These are phyloP conservation scores for Lyophyllum atratum DNA, from an alignment of 768 basidiomycete genomes.

Conservation along the genomic window DNA sequence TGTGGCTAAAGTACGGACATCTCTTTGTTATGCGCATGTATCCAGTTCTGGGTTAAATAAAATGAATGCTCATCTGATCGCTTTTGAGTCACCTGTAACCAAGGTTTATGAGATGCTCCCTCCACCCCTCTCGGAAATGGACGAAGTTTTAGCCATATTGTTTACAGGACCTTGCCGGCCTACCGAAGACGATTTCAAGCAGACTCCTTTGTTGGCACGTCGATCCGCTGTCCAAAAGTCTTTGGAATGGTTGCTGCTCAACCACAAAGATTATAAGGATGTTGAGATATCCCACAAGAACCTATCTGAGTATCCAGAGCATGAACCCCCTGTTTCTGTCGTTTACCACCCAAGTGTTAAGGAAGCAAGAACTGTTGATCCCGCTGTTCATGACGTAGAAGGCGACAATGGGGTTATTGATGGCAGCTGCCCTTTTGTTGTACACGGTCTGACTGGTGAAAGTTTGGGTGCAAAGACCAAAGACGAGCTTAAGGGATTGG, in stretches of 20 bases:
- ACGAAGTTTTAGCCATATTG: constrained; percentile 31
- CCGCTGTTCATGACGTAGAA: not conserved
- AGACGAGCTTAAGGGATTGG: constrained; percentile 19
- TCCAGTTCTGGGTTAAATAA: constrained; percentile 27
- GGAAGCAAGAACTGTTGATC: no score
- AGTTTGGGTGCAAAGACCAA: constrained; percentile 13
- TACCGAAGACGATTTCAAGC: constrained; percentile 24
- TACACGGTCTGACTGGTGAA: constrained; percentile 35
- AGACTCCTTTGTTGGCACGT: constrained; percentile 32
- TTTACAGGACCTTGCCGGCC: constrained; percentile 29
- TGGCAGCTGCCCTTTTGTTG: constrained; percentile 37
- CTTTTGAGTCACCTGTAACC: constrained; percentile 29
- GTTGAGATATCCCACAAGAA: constrained; percentile 27
- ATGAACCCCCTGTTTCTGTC: constrained; percentile 23
- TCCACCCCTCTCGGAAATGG: constrained; percentile 29
- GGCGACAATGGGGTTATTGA: constrained; percentile 22
- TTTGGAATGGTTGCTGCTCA: constrained; percentile 33
- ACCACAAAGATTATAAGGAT: constrained; percentile 33
- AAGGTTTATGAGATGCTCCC: constrained; percentile 35
- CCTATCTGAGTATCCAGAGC: constrained; percentile 23
- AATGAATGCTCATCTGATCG: constrained; percentile 35
- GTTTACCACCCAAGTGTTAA: no score
- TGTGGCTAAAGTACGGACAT: constrained; percentile 24
- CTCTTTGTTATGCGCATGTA: constrained; percentile 30
- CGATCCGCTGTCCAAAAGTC: constrained; percentile 22